phyloP scores from a whole-genome alignment of 805 yeast genomes.

The Suhomyces sp. region DNA sequence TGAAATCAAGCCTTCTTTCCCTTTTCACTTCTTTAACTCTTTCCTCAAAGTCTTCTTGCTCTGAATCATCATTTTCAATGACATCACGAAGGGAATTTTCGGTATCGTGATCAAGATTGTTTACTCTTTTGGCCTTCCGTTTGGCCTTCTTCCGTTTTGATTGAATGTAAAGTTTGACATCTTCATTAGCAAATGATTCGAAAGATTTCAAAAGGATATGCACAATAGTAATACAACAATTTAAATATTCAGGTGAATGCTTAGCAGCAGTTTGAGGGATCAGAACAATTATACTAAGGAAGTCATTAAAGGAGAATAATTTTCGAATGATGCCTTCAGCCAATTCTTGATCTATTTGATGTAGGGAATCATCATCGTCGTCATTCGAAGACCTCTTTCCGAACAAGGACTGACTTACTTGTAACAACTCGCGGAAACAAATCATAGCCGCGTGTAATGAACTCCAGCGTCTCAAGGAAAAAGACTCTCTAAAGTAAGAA shows the following conservation, averaged over 20 bases:
- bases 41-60: conserved; percentile 26
- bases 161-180: conserved; percentile 49
- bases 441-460: conserved; percentile 69
- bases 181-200: conserved; percentile 61
- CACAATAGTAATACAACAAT: conserved; percentile 61
- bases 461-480: conserved; percentile 48
- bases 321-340: conserved; percentile 62
- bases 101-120: conserved; percentile 23
- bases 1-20: conserved; percentile 49
- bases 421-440: conserved; percentile 62
- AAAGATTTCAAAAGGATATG: conserved; percentile 65
- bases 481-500: conserved; percentile 44
- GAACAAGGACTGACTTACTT: conserved; percentile 46
- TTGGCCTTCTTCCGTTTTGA: conserved; percentile 41
- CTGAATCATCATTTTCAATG: conserved; percentile 30
- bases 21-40: conserved; percentile 36
- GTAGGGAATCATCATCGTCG: conserved; percentile 47
- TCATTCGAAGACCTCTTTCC: conserved; percentile 28
- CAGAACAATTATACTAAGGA: conserved; percentile 52
- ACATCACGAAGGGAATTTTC: conserved; percentile 25
- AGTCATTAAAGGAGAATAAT: conserved; percentile 66
- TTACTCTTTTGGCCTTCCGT: conserved; percentile 21
- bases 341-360: conserved; percentile 36
- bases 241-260: conserved; percentile 62
- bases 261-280: conserved; percentile 65